A percentile compares a stretch with the other conserved stretches of the same genome.
Conservation (phyloP, 2,329 filamentous ascomycete genomes). For the Chaetothyriales sp. region DNA sequence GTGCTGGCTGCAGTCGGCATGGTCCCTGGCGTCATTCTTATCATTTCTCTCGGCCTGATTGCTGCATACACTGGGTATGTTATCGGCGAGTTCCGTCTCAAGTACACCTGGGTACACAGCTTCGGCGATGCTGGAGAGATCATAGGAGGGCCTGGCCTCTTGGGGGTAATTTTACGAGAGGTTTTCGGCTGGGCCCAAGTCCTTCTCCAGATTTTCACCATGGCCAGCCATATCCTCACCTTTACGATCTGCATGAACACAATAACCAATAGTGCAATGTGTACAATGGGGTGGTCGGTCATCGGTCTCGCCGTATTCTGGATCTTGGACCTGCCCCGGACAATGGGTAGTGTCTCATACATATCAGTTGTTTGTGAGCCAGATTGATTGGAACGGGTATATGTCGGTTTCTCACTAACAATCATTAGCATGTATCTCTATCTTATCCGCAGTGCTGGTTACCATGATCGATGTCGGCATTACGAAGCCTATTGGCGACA, state of each 20-base stretch:
- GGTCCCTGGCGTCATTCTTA: constrained; percentile 41
- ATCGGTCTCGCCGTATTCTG: constrained; percentile 47
- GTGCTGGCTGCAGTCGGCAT: constrained; percentile 41
- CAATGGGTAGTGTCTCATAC: constrained; percentile 48
- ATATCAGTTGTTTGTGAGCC: constrained; percentile 43
- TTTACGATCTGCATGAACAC: constrained; percentile 57
- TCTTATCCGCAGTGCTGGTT: constrained; percentile 49
- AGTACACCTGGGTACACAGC: constrained; percentile 34
- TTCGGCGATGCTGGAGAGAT: constrained; percentile 56
- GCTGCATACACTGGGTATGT: constrained; percentile 50
- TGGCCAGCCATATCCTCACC: constrained; percentile 58
- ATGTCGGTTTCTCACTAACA: background rate
- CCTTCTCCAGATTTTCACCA: constrained; percentile 54
- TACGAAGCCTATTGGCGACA: constrained; percentile 36
- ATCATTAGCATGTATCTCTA: constrained; percentile 40
- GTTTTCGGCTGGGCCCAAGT: constrained; percentile 48
- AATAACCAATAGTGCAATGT: constrained; percentile 47
- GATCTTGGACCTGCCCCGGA: constrained; percentile 46
- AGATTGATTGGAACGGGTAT: background rate
- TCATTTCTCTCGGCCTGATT: constrained; percentile 40
- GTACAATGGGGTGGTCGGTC: constrained; percentile 51
- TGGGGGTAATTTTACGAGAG: constrained; percentile 39
- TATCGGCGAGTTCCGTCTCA: constrained; percentile 45
- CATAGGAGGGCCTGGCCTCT: constrained; percentile 25
- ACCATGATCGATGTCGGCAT: constrained; percentile 54